Base-by-base conservation (phyloP, 129 eudicot genomes). In the Erigeron canadensis region DNA sequence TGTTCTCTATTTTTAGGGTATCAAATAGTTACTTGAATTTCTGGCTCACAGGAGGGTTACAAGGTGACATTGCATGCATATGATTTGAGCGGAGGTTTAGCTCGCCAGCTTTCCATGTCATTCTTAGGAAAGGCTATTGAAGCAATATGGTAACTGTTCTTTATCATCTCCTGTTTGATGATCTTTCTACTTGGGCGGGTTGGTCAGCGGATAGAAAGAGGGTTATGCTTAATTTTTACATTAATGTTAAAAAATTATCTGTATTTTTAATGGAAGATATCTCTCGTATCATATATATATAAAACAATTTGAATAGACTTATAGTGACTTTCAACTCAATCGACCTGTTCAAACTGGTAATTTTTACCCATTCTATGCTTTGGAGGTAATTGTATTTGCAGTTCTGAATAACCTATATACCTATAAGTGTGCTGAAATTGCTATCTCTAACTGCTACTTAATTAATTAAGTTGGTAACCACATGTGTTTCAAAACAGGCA, bases 121-220 rank as follows among this genome's bases (percentile, higher is more conserved):
- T 89, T 92, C 74, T 77, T 92, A 21, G 98, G 98, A 48, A 92
- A 89, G 79, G 86, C 85, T 51, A 92, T 92, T 60, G 98, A 92
- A 85, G 98, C 82, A 53, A 86, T 92, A 81, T 92, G 96, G 96
- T 70, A 64, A 75, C 7, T 0, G 8, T 18, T 6, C 18, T 42
- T 3, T 48, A 38, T 48, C 40, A 40, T 50, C 16, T 23, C 2
- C 11, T 61, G 6, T 19, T 38, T 69, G 17, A 5, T 54, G 56
- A 61, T 10, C 8, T 16, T 10, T 34, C 15, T 15, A 6, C 43
- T 67, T 11, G 1, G 8, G 65, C 19, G 42, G 65, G 55, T 21
- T 23, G 1, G 54, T 19, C 9, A 58, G 34, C 46, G 6, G n/a
- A 48, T 48, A 28, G 3, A 28, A 28, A 28, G 34, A 28, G 34